Conservation (phyloP, 306 rosid species). For the Trichosanthes truncata region DNA sequence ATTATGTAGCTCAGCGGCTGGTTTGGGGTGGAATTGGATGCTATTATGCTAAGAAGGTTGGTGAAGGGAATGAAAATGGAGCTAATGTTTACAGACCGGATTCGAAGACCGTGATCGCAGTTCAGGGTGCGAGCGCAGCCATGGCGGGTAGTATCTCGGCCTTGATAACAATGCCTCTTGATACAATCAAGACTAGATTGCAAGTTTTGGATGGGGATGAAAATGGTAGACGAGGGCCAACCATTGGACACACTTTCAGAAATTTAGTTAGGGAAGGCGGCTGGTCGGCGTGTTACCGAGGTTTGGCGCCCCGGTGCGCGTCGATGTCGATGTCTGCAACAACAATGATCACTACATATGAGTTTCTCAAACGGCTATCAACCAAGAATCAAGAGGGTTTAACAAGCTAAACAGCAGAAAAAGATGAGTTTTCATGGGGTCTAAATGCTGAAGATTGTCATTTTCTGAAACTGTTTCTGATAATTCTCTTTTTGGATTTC, state of each 20-base stretch:
- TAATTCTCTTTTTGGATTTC: background rate
- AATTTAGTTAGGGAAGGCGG: slow-evolving; percentile 79
- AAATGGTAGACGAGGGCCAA: slow-evolving; percentile 68
- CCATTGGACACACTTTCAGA: slow-evolving; percentile 55
- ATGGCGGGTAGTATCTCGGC: slow-evolving; percentile 88
- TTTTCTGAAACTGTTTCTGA: background rate
- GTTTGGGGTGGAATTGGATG: slow-evolving; percentile 71
- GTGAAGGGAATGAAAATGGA: slow-evolving; percentile 21
- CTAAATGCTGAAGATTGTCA: background rate
- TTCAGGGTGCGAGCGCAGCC: slow-evolving; percentile 89
- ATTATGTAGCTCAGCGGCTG: slow-evolving; percentile 62
- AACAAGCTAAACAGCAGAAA: background rate
- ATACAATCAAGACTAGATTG: slow-evolving; percentile 77
- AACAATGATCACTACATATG: slow-evolving; percentile 91
- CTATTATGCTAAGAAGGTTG: slow-evolving; percentile 36
- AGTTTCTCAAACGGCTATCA: slow-evolving; percentile 76
- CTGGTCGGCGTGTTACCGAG: slow-evolving; percentile 84
- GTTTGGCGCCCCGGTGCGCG: slow-evolving; percentile 84
- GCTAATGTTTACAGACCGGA: slow-evolving; percentile 32
- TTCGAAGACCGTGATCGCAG: slow-evolving; percentile 62
- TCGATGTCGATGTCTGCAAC: slow-evolving; percentile 90
- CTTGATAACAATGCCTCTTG: slow-evolving; percentile 78
- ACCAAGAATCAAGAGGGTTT: slow-evolving; percentile 50
- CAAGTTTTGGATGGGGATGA: slow-evolving; percentile 82
- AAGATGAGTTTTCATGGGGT: background rate